Conservation (phyloP, 2,329 filamentous ascomycete genomes). For the Neofusicoccum sp. region DNA sequence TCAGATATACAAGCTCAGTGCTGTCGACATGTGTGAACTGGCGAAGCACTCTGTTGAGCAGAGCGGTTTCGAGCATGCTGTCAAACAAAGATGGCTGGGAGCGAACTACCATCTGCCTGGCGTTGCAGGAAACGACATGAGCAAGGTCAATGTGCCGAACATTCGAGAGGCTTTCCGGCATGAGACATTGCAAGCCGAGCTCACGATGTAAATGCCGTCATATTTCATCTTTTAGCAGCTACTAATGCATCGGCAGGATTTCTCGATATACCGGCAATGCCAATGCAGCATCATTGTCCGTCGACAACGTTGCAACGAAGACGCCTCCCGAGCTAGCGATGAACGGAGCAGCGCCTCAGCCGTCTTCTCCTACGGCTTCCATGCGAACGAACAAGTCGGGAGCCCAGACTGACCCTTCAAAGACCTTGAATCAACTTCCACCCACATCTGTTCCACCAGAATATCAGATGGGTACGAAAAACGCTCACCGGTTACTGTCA, state of each 20-base stretch:
- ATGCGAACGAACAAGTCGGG: slow-evolving; percentile 42
- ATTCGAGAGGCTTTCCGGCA: slow-evolving; percentile 86
- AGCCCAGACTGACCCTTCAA: slow-evolving; percentile 27
- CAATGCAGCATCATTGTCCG: slow-evolving; percentile 34
- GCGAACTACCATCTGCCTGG: slow-evolving; percentile 74
- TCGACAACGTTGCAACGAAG: slow-evolving; percentile 34
- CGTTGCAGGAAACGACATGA: slow-evolving; percentile 82
- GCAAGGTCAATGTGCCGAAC: slow-evolving; percentile 94
- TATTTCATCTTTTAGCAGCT: neutral
- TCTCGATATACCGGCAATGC: slow-evolving; percentile 43
- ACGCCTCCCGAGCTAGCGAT: slow-evolving; percentile 26
- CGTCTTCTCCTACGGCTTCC: slow-evolving; percentile 38
- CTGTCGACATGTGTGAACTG: slow-evolving; percentile 97
- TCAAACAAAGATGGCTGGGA: slow-evolving; percentile 93
- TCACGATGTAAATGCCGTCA: slow-evolving; percentile 68
- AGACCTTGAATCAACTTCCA: slow-evolving; percentile 29
- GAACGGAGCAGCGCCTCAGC: neutral
- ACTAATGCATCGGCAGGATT: slow-evolving; percentile 27
- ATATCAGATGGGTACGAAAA: slow-evolving; percentile 16
- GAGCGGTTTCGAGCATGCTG: slow-evolving; percentile 83
- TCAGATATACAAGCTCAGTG: slow-evolving; percentile 96
- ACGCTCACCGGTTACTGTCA: slow-evolving; percentile 25
- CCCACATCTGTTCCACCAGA: slow-evolving; percentile 31
- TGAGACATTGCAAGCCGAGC: slow-evolving; percentile 79
- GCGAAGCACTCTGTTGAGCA: slow-evolving; percentile 95